These are phyloP conservation scores for Plantago ovata DNA, from an alignment of 257 asterid genomes.

Conservation along the genomic window DNA sequence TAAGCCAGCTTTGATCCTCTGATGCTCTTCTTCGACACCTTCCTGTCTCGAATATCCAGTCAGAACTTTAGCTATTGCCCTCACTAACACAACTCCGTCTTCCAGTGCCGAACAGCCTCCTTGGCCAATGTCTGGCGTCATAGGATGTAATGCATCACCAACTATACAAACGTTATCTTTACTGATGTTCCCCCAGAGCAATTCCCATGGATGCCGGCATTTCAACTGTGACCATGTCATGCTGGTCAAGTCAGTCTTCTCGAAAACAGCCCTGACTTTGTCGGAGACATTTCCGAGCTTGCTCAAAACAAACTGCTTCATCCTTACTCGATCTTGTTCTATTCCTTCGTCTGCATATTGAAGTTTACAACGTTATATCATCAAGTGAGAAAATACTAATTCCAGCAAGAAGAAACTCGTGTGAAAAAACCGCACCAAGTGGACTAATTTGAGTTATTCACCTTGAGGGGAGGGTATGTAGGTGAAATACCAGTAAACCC, in stretches of 20 bases:
- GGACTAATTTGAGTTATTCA: not conserved
- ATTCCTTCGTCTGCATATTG: slow-evolving; percentile 13
- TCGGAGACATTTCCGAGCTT: slow-evolving; percentile 9
- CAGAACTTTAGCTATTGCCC: not conserved
- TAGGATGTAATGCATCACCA: slow-evolving; percentile 19
- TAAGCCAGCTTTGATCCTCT: slow-evolving; percentile 9
- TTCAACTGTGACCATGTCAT: slow-evolving; percentile 7
- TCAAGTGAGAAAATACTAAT: too few species aligned
- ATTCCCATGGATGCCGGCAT: slow-evolving; percentile 13
- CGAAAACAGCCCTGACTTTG: slow-evolving; percentile 4
- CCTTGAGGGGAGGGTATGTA: slow-evolving; percentile 6
- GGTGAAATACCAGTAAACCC: slow-evolving; percentile 4
- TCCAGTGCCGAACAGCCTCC: slow-evolving; percentile 19
- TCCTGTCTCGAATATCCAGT: not conserved
- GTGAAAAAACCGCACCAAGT: too few species aligned
- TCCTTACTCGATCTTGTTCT: slow-evolving; percentile 5
- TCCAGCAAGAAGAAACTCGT: too few species aligned
- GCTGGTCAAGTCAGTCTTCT: not conserved
- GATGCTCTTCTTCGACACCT: not conserved
- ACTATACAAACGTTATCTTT: slow-evolving; percentile 17
- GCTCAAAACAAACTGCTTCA: slow-evolving; percentile 18
- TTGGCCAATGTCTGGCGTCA: slow-evolving; percentile 12
- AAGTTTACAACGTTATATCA: not conserved
- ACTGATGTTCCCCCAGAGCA: slow-evolving; percentile 13
- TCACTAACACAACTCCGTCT: slow-evolving; percentile 16